These are phyloP conservation scores for Flaveria bidentis DNA, from an alignment of 129 eudicot genomes.

Conservation along the genomic window DNA sequence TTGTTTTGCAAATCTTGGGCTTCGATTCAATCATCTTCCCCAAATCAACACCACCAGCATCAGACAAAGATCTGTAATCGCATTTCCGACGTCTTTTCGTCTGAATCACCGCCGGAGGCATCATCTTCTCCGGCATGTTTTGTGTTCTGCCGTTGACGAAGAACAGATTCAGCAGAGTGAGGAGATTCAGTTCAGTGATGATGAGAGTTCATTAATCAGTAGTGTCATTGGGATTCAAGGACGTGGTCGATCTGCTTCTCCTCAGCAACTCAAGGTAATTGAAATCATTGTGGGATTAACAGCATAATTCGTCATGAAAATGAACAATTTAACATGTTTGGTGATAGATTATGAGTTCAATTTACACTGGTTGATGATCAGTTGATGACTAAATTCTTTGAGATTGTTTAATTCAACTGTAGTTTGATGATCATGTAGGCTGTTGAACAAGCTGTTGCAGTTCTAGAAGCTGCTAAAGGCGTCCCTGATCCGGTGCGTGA, in stretches of 20 bases:
- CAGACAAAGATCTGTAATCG: conserved; percentile 13
- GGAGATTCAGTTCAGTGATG: conserved; percentile 45
- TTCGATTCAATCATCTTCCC: conserved; percentile 38
- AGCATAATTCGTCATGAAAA: neutral
- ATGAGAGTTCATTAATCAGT: conserved; percentile 60
- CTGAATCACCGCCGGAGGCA: conserved; percentile 12
- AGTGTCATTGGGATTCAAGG: conserved; percentile 92
- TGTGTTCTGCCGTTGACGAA: conserved; percentile 43
- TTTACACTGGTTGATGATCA: neutral
- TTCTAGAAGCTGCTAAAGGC: conserved; percentile 64
- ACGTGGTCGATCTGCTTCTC: conserved; percentile 94
- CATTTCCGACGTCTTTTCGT: neutral
- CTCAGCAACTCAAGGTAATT: conserved; percentile 75
- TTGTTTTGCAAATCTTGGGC: conserved; percentile 41
- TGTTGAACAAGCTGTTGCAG: conserved; percentile 80
- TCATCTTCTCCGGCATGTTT: conserved; percentile 7
- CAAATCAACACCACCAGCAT: neutral
- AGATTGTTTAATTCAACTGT: neutral
- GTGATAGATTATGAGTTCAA: neutral
- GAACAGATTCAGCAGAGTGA: conserved; percentile 26
- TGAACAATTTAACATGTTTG: neutral
- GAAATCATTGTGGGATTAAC: neutral
- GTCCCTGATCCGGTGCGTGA: conserved; percentile 68
- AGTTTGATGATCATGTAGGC: conserved; percentile 46
- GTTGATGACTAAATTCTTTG: neutral